Evolutionary conservation across 2,329 filamentous ascomycete genomes (phyloP).

Genomic region (Colletotrichum sublineola): DNA sequence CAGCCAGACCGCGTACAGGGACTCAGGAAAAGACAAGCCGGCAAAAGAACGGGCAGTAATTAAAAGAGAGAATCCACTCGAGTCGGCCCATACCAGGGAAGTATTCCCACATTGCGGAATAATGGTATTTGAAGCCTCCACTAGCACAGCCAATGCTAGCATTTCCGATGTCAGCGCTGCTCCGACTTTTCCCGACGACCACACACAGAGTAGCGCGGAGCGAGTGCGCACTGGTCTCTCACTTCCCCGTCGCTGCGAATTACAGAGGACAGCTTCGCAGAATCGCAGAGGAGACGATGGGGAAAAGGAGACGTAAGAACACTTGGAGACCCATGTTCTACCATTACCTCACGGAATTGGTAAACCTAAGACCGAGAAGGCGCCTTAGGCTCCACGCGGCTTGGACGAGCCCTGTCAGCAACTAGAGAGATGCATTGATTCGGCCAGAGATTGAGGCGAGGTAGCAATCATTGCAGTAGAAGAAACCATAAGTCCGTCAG

Average conservation of each 20-base stretch:
- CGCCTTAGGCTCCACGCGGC: conserved; percentile 3
- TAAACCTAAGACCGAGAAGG: conserved; percentile 29
- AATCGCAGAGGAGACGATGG: neutral
- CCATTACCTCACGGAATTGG: conserved; percentile 49
- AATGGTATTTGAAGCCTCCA: conserved; percentile 41
- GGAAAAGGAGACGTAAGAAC: conserved; percentile 3
- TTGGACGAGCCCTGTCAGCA: conserved; percentile 29
- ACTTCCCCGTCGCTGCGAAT: conserved; percentile 28
- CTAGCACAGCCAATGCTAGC: conserved; percentile 36
- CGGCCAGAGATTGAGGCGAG: conserved; percentile 15
- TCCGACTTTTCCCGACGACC: conserved; percentile 40
- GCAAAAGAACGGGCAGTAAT: conserved; percentile 32
- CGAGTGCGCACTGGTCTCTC: conserved; percentile 21
- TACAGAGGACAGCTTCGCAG: conserved; percentile 6
- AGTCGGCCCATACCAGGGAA: conserved; percentile 39
- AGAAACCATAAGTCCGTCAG: neutral
- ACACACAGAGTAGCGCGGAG: conserved; percentile 30
- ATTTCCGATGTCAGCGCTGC: conserved; percentile 34
- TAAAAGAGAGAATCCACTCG: conserved; percentile 34
- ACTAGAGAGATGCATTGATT: neutral
- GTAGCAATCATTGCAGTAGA: conserved; percentile 14
- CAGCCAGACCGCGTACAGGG: conserved; percentile 23
- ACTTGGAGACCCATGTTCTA: conserved; percentile 31
- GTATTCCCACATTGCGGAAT: conserved; percentile 39
- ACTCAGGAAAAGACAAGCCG: conserved; percentile 2